Percentiles rank a stretch among this genome's conserved stretches.
These are phyloP conservation scores for Oxytropis ochrocephala DNA, from an alignment of 306 rosid species.

Conservation along the genomic window DNA sequence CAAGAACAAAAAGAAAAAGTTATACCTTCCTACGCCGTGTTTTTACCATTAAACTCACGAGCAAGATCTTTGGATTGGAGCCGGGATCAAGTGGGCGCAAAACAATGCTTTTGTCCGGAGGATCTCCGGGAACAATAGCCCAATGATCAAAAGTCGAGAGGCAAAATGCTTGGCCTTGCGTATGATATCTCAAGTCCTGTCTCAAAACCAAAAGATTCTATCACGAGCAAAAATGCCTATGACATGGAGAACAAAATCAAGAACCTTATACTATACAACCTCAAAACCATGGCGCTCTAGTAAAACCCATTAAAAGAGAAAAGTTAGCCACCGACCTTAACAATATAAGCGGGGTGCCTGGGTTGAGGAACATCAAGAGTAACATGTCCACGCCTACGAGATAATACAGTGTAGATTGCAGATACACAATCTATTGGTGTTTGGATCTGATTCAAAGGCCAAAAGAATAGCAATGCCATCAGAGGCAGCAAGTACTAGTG, in stretches of 20 bases:
- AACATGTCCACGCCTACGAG: no score
- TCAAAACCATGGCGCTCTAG: not conserved
- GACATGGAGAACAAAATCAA: constrained; percentile 4
- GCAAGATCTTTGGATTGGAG: constrained; percentile 97
- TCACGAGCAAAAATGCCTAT: constrained; percentile 96
- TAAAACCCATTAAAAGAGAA: not conserved
- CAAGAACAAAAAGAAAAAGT: not conserved
- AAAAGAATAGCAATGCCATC: no score
- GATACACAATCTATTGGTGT: no score
- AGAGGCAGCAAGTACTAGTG: no score
- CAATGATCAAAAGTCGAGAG: no score
- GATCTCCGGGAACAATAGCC: no score
- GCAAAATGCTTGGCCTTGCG: no score
- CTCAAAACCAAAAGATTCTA: constrained; percentile 95
- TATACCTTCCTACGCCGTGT: constrained; percentile 95
- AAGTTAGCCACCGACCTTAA: constrained; percentile 58
- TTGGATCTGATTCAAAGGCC: no score
- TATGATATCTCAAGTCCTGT: no score
- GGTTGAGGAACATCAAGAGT: constrained; percentile 98
- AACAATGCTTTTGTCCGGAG: no score
- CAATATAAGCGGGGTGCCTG: constrained; percentile 97
- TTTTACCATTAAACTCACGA: constrained; percentile 97
- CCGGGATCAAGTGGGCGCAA: constrained; percentile 97
- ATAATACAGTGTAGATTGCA: no score
- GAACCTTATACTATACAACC: not conserved